Evolutionary conservation across 176 grass and related monocot species (phyloP).

Genomic region (Aegilops sharonensis): DNA sequence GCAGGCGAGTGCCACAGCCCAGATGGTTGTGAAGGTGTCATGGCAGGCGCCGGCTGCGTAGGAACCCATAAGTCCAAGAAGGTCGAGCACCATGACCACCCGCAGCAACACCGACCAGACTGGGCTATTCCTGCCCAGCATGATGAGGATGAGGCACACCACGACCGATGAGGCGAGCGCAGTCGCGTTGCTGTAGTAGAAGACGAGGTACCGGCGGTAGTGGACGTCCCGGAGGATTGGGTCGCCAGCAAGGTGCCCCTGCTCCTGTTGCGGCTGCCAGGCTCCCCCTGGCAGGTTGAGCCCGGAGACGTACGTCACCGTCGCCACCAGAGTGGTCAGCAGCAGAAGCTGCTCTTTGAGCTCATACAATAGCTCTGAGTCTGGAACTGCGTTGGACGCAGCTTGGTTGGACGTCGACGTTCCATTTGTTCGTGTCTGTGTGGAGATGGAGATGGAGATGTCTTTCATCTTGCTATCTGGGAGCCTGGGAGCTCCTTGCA

Average conservation of each 20-base stretch:
- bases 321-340: not conserved
- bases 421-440: no score
- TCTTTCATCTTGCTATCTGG: no score
- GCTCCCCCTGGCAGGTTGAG: not conserved
- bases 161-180: not conserved
- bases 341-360: not conserved
- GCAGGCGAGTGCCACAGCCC: no score
- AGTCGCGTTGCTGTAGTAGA: not conserved
- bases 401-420: no score
- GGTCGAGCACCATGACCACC: not conserved
- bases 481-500: no score
- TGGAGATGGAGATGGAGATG: no score
- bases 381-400: no score
- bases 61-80: not conserved
- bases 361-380: no score
- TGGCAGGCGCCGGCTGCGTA: not conserved
- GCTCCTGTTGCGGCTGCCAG: not conserved
- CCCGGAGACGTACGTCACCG: not conserved
- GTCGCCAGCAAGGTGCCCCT: not conserved
- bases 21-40: not conserved
- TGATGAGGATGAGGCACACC: not conserved
- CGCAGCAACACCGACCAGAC: not conserved
- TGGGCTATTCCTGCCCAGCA: not conserved
- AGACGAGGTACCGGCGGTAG: not conserved
- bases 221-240: not conserved